Base-by-base conservation (phyloP, 495 filamentous ascomycete species). In the Penicillium crystallinum region DNA sequence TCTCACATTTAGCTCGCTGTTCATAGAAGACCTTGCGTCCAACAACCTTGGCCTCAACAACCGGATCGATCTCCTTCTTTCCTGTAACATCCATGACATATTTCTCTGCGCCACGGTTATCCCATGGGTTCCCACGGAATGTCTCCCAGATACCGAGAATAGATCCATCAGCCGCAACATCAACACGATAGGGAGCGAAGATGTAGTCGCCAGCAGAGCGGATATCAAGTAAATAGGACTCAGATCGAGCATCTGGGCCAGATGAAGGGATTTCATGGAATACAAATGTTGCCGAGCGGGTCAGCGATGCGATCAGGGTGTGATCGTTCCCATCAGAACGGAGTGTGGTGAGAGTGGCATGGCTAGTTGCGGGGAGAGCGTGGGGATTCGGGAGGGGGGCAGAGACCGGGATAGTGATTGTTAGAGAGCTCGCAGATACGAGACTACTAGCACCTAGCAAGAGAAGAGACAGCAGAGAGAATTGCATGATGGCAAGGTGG, bases 61-160 rank as follows among this genome's bases (percentile, higher is more conserved):
- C 57, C 10, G 74, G 68, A 72, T 70, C 57, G 8, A 17, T 23
- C 34, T 54, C 35, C 46, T 46, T 41, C 38, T 54, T 39, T 4
- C 44, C 39, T 35, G 58, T 51, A 8, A 55, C 49, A 48, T 63
- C 64, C n/a, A 62, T 46, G 6, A 65, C 46, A 49, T 67, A 71
- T 55, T 82, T 77, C 59, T 73, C 75, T 57, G 81, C 79, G 12
- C 92, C 88, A 52, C 84, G 87, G 66, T 95, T 92, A 23, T 77
- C 82, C 89, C 90, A 90, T 53, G 91, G 82, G 61, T 93, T 91
- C 7, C 90, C 87, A n/a, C 88, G 72, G 65, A 86, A 95, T 21
- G 90, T 95, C 71, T 90, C 85, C 86, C 87, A 91, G 27, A 84
- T 81, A n/a, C 80, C 80, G 18, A 70, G 55, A 40, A 81, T 63